These are phyloP conservation scores for Boehmeria nivea DNA, from an alignment of 306 rosid species.

Conservation along the genomic window DNA sequence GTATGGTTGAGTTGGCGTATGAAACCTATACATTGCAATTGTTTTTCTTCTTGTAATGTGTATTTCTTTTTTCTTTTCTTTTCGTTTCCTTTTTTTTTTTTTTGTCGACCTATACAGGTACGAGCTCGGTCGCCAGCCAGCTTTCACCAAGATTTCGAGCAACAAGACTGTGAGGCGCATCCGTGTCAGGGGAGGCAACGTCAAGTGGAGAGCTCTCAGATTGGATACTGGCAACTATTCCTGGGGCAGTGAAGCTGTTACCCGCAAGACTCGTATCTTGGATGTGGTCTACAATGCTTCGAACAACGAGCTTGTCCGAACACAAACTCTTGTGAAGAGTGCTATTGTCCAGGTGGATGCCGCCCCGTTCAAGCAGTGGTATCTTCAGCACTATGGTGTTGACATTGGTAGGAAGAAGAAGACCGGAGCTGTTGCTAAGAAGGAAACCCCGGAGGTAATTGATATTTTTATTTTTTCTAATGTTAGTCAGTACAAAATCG, in stretches of 20 bases:
- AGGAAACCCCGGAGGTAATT: conserved; percentile 35
- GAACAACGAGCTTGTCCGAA: conserved; percentile 44
- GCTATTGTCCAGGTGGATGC: conserved; percentile 44
- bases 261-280: conserved; percentile 38
- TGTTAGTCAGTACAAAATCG: neutral
- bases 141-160: conserved; percentile 39
- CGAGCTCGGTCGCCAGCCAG: conserved; percentile 46
- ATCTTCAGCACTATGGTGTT: conserved; percentile 36
- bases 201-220: conserved; percentile 45
- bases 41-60: too few species aligned
- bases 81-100: too few species aligned
- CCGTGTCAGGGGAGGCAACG: conserved; percentile 41
- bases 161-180: conserved; percentile 41
- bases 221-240: conserved; percentile 45
- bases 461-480: neutral
- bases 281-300: conserved; percentile 46
- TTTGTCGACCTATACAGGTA: conserved; percentile 26
- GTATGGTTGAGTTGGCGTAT: too few species aligned
- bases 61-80: too few species aligned
- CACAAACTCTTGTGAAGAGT: conserved; percentile 41
- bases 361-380: conserved; percentile 45
- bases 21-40: too few species aligned
- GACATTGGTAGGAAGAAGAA: conserved; percentile 43
- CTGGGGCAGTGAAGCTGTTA: conserved; percentile 40
- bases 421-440: conserved; percentile 30